Evolutionary conservation across 2,329 filamentous ascomycete species (phyloP).

Genomic region (Neocatenulostroma microsporum): DNA sequence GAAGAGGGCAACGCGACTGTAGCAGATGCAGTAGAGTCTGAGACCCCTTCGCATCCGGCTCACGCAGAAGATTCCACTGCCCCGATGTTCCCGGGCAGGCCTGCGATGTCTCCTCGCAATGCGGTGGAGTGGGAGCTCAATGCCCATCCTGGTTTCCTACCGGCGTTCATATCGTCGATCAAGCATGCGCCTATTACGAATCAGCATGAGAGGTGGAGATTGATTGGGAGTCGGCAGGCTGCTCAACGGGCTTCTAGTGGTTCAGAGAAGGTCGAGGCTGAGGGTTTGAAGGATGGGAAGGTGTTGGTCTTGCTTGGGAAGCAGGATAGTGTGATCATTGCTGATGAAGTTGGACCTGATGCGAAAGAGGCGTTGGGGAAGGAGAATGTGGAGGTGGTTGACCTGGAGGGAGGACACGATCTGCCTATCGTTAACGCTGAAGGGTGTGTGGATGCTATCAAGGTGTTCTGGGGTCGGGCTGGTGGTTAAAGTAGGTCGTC

Average conservation of each 20-base stretch:
- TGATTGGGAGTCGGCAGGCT: slow-evolving; percentile 46
- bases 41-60: slow-evolving; percentile 16
- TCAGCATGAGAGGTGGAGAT: slow-evolving; percentile 55
- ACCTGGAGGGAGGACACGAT: slow-evolving; percentile 61
- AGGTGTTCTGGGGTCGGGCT: slow-evolving; percentile 33
- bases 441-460: slow-evolving; percentile 50
- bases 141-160: slow-evolving; percentile 59
- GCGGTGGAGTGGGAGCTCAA: slow-evolving; percentile 64
- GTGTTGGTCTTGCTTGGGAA: slow-evolving; percentile 60
- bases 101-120: slow-evolving; percentile 50
- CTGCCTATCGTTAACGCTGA: slow-evolving; percentile 55
- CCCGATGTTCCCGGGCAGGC: slow-evolving; percentile 44
- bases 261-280: slow-evolving; percentile 19
- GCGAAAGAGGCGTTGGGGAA: slow-evolving; percentile 49
- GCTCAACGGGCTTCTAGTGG: slow-evolving; percentile 29
- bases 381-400: slow-evolving; percentile 49
- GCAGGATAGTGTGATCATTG: slow-evolving; percentile 59
- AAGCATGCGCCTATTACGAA: slow-evolving; percentile 61
- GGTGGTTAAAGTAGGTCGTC: too few species aligned
- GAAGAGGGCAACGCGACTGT: slow-evolving; percentile 2
- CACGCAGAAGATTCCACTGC: slow-evolving; percentile 18
- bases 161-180: slow-evolving; percentile 63
- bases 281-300: slow-evolving; percentile 39
- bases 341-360: slow-evolving; percentile 57
- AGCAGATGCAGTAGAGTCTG: slow-evolving; percentile 16